Base-by-base conservation (phyloP, 768 basidiomycete species). In the Rossbeevera mucosa region DNA sequence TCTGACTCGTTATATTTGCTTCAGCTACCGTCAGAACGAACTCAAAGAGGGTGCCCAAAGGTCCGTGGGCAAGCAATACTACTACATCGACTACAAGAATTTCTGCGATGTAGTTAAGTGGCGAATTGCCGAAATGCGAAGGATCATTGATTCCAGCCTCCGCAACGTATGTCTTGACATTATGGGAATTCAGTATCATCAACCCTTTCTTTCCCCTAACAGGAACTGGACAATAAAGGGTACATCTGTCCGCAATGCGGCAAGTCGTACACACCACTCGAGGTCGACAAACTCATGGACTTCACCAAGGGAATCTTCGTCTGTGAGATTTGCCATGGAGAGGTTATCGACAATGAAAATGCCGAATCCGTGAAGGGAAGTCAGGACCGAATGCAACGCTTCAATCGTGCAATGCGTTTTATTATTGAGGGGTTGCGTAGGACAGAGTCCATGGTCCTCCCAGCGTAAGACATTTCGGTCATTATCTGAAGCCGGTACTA, bases 101-200 rank as follows among this genome's bases (percentile, higher is more conserved):
- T 94, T 97, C 66, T 94, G 91, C 72, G 94, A 98, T 69, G 93
- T 98, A 43, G 90, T 95, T 70, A 96, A 98, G 69, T 99, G 95
- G 91, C 80, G 94, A 36, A 83, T 98, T 48, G 91, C 91, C 4
- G 88, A 90, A 65, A 94, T 97, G 91, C 80, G 90, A 57, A 79
- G 85, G 55, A 82, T 83, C 54, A 92, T 99, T 57, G 94, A 98
- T 71, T 85, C 88, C 28, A 85, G 85, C 48, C 76, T 95, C 59
- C 86, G 93, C 59, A 92, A 94, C 75, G 94, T 93, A 54, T 51
- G 82, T 74, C 29, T 21, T 31, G 16, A 52, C 40, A 0, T 45
- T 44, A 25, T 21, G 26, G 40, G 30, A 26, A 33, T 22, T 20
- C 11, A 22, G 12, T 11, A n/a, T 11, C 50, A 14, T 43, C 13